Evolutionary conservation across 179 eudicot genomes (phyloP).

Genomic region (Monotropa hypopitys): DNA sequence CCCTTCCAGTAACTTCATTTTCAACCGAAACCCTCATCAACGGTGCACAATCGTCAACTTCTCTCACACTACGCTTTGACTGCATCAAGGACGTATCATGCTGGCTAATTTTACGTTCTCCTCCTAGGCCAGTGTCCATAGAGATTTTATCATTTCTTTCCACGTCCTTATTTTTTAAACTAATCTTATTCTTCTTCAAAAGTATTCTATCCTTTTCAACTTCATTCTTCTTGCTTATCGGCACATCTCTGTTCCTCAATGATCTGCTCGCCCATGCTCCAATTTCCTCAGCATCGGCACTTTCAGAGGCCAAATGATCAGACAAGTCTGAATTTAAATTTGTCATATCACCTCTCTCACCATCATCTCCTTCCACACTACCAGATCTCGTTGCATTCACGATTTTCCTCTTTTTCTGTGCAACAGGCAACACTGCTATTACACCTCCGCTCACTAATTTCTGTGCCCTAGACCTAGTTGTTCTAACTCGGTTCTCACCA

Average conservation of each 20-base stretch:
- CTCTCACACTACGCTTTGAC: conserved; percentile 6
- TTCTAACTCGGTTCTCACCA: conserved; percentile 5
- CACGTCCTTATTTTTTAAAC: not conserved
- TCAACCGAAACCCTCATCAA: not conserved
- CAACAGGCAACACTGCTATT: not conserved
- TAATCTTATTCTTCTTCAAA: not conserved
- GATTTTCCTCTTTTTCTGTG: conserved; percentile 8
- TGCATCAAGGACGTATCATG: conserved; percentile 16
- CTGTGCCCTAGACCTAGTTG: conserved; percentile 13
- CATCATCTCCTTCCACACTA: not conserved
- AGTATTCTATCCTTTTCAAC: not conserved
- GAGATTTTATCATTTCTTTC: not conserved
- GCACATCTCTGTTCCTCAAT: conserved; percentile 5
- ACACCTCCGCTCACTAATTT: not conserved
- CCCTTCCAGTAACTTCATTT: conserved; percentile 6
- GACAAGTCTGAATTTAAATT: not conserved
- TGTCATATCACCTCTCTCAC: not conserved
- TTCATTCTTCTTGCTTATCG: conserved; percentile 1
- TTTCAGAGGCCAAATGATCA: not conserved
- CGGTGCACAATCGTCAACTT: not conserved
- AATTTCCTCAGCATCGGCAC: conserved; percentile 8
- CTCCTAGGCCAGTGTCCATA: not conserved
- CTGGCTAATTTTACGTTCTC: conserved; percentile 4
- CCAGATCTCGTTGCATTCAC: not conserved
- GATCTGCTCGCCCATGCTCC: conserved; percentile 6